Evolutionary conservation across 1,284 basidiomycete species (phyloP), one percentile per base, ranked within the genome.

Genomic region (Ustilago esculenta): DNA sequence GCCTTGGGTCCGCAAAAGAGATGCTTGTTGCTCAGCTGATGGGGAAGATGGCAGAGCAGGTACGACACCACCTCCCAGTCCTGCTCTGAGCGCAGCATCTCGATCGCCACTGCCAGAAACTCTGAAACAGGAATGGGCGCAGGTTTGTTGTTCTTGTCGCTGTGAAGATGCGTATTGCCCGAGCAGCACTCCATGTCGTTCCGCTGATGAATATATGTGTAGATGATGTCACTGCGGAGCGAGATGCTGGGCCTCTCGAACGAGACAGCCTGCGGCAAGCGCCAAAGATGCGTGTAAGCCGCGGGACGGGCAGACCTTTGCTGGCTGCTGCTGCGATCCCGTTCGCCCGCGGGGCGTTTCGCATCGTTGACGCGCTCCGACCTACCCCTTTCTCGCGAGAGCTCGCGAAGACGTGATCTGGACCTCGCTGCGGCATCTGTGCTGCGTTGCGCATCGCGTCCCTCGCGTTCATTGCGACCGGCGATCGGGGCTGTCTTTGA

Each of bases 11-110:
- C 96, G 79, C 94, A 97, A 83, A 97, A 94, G 53, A 97, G 87
- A 79, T 98, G 93, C 83, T 97, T 98, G 86, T 98, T 98, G 48
- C 90, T 86, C 4, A 98, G 86, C 82, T 98, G 94, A 18, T 89
- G 86, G 0, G 96, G 94, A 1, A 99, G 86, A 82, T 95, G 92
- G 78, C 91, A 92, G 2, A 99, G 85, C 5, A 95, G 85, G 77
- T 96, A 98, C 3, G 93, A 93, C 14, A 98, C 85, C 30, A 98
- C 85, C 73, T 98, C 96, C 95, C 96, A 98, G 67, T 91, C 92
- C 42, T 85, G 87, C 78, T 94, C 92, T 33, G 84, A 85, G 56
- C 89, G 86, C 40, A 98, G 83, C 51, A 98, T 86, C 2, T 85
- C 85, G 57, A 90, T 85, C 36, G 96, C 78, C 15, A 86, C 86